These are phyloP conservation scores for Symbiodinium pilosum DNA, from an alignment of 73 alveolate species.

Conservation along the genomic window DNA sequence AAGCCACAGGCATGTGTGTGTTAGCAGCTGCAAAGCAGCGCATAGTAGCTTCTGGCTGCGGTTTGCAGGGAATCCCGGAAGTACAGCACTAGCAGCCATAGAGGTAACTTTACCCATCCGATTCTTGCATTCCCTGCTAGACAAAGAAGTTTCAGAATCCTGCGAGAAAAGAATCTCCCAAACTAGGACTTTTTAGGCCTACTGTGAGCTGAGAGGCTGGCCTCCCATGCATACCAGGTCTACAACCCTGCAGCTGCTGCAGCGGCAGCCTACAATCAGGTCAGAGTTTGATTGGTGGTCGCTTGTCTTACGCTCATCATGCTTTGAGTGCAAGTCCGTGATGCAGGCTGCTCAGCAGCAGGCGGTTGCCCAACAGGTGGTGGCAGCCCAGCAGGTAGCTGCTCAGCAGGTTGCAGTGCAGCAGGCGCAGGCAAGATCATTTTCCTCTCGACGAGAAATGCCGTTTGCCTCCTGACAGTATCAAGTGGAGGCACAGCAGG, in stretches of 20 bases:
- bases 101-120: no score
- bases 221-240: no score
- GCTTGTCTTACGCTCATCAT: no score
- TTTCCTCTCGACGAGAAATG: not conserved
- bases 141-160: no score
- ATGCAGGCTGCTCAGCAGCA: conserved; percentile 22
- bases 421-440: not conserved
- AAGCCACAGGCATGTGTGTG: not conserved
- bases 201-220: no score
- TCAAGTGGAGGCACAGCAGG: not conserved
- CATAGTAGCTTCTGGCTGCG: no score
- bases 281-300: no score
- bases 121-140: no score
- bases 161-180: no score
- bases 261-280: not conserved
- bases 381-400: conserved; percentile 19
- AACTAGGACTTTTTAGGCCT: no score
- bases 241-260: not conserved
- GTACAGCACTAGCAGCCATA: no score
- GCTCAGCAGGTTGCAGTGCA: not conserved
- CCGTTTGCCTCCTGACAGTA: not conserved
- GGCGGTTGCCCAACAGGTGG: conserved; percentile 59
- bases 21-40: not conserved
- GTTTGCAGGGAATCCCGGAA: no score
- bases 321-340: not conserved